phyloP scores from a whole-genome alignment of 345 rosid genomes.

The Salix udensis region DNA sequence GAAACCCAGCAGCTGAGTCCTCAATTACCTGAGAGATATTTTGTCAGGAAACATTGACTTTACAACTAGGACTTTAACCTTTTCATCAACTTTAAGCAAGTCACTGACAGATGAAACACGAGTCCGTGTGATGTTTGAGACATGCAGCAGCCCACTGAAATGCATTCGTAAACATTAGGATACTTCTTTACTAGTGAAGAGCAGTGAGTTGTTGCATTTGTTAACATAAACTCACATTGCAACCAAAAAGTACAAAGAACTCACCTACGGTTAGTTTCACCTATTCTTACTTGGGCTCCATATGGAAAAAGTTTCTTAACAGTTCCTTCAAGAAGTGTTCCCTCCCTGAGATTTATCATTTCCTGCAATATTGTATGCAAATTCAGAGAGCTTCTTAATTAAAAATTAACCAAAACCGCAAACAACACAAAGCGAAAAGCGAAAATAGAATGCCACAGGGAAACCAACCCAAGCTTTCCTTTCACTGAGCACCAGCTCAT shows the following conservation, averaged over 20 bases:
- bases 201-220: not conserved
- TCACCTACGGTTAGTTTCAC: conserved; percentile 77
- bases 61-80: conserved; percentile 69
- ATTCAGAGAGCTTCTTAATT: conserved; percentile 10
- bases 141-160: conserved; percentile 84
- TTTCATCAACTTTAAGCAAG: conserved; percentile 65
- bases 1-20: not conserved
- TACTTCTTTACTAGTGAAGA: not conserved
- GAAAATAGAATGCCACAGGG: not conserved
- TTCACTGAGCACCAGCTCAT: conserved; percentile 77
- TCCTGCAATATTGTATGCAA: conserved; percentile 45
- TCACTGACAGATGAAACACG: conserved; percentile 57
- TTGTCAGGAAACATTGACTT: conserved; percentile 73
- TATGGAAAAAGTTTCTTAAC: conserved; percentile 70
- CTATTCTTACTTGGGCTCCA: conserved; percentile 86
- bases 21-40: conserved; percentile 73
- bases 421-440: not conserved
- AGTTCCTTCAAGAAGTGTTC: conserved; percentile 82
- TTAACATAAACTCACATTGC: not conserved
- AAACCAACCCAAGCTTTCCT: conserved; percentile 73
- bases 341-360: conserved; percentile 68
- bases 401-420: not conserved
- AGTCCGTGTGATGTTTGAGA: conserved; percentile 60
- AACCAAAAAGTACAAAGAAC: conserved; percentile 1
- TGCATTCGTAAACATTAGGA: conserved; percentile 7